A percentile compares a stretch with the other conserved stretches of the same genome.
These are phyloP conservation scores for Vararia minispora DNA, from an alignment of 768 basidiomycete species.

Conservation along the genomic window DNA sequence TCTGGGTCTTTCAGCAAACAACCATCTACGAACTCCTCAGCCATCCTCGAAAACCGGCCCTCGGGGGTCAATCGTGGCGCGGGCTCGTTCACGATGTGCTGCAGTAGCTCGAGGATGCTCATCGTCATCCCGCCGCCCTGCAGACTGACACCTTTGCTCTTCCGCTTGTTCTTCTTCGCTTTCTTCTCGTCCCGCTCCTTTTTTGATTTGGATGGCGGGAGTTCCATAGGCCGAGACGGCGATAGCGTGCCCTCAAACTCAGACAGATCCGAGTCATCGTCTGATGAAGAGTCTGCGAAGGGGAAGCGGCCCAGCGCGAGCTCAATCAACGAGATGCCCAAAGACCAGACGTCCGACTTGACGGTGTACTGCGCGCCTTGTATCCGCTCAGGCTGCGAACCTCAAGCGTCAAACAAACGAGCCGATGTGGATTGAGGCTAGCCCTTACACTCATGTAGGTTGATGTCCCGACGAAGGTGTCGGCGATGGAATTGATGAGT, in stretches of 20 bases:
- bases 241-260: constrained; percentile 77
- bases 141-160: constrained; percentile 85
- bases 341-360: constrained; percentile 98
- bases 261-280: constrained; percentile 67
- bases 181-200: constrained; percentile 30
- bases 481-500: constrained; percentile 96
- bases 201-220: constrained; percentile 22
- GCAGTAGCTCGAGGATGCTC: constrained; percentile 93
- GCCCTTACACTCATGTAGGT: constrained; percentile 96
- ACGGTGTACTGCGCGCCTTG: constrained; percentile 98
- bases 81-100: constrained; percentile 98
- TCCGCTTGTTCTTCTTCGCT: constrained; percentile 68
- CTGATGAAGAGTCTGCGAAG: constrained; percentile 72
- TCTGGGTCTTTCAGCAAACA: constrained; percentile 90
- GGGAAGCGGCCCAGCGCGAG: constrained; percentile 96
- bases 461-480: constrained; percentile 97
- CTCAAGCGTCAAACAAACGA: constrained; percentile 7
- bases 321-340: constrained; percentile 95
- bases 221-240: constrained; percentile 46
- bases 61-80: constrained; percentile 78
- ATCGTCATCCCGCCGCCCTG: constrained; percentile 96
- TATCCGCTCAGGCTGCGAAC: constrained; percentile 87
- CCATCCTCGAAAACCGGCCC: constrained; percentile 59
- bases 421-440: constrained; percentile 5
- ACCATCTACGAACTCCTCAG: constrained; percentile 79